A percentile compares a stretch with the other conserved stretches of the same genome.
Conservation (phyloP, 192 early-diverging fungal genomes). For the Coemansia sp. region DNA sequence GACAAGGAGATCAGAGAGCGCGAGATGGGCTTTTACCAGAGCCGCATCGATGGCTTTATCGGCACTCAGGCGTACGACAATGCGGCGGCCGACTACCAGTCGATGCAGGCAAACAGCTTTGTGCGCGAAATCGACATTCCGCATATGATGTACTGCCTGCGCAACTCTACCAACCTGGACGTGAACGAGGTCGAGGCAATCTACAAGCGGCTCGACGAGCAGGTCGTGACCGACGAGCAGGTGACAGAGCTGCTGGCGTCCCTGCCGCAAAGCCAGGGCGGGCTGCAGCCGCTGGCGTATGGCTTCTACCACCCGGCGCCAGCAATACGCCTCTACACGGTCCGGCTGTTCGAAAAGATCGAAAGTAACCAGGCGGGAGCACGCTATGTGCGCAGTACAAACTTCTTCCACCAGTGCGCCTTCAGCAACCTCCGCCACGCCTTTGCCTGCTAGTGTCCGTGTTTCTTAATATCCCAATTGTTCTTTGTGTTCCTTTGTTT, state of each 20-base stretch:
- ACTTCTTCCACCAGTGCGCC: slow-evolving; percentile 56
- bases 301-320: slow-evolving; percentile 77
- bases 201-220: slow-evolving; percentile 68
- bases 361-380: slow-evolving; percentile 62
- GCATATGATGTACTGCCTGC: slow-evolving; percentile 63
- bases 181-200: slow-evolving; percentile 65
- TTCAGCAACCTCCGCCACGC: slow-evolving; percentile 54
- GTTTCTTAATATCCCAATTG: too few relatives aligned
- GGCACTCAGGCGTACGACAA: slow-evolving; percentile 74
- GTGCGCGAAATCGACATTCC: slow-evolving; percentile 72
- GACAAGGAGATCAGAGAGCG: slow-evolving; percentile 65
- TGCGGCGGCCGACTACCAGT: slow-evolving; percentile 60
- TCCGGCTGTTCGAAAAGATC: slow-evolving; percentile 73
- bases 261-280: slow-evolving; percentile 77
- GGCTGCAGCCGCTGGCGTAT: slow-evolving; percentile 73
- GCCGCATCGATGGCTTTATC: slow-evolving; percentile 86
- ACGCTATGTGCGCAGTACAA: slow-evolving; percentile 50
- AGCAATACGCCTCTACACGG: slow-evolving; percentile 65
- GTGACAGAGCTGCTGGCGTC: slow-evolving; percentile 73
- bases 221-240: slow-evolving; percentile 69
- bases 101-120: slow-evolving; percentile 56
- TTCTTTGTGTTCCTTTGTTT: slow-evolving; percentile 12
- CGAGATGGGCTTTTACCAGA: slow-evolving; percentile 72
- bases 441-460: slow-evolving; percentile 22
- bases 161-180: slow-evolving; percentile 54